A percentile compares a stretch with the other conserved stretches of the same genome.
Evolutionary conservation across 768 basidiomycete genomes (phyloP).

Genomic region (Gloeophyllum trabeum): DNA sequence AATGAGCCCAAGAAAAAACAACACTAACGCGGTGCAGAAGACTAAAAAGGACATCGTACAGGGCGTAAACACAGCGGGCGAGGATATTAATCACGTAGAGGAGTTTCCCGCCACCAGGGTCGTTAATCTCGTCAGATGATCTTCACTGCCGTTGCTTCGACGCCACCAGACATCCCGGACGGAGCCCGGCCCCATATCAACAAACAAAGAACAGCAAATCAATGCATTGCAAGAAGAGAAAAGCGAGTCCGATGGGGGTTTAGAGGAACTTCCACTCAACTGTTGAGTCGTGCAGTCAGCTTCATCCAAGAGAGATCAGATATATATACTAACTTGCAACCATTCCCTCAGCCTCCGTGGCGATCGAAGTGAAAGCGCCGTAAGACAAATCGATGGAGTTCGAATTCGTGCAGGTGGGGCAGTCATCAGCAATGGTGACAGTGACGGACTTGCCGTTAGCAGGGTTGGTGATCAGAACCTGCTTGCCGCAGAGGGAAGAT

Average conservation of each 20-base stretch:
- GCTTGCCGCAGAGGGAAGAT: constrained; percentile 55
- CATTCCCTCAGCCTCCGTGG: constrained; percentile 33
- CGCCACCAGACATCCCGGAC: constrained; percentile 7
- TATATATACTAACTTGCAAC: constrained; percentile 23
- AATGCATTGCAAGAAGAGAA: constrained; percentile 7
- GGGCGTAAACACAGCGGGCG: neutral
- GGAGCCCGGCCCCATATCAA: constrained; percentile 8
- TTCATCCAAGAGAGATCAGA: neutral
- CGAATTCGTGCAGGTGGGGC: constrained; percentile 60
- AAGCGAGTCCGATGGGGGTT: neutral
- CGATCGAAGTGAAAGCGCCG: constrained; percentile 55
- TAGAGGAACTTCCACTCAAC: constrained; percentile 8
- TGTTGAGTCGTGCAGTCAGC: neutral
- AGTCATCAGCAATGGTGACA: constrained; percentile 67
- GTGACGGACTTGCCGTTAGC: constrained; percentile 43
- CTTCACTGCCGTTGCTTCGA: constrained; percentile 9
- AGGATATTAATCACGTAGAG: constrained; percentile 3
- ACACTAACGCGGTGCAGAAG: constrained; percentile 6
- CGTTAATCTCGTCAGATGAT: constrained; percentile 24
- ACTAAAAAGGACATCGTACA: constrained; percentile 3
- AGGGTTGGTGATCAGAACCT: constrained; percentile 53
- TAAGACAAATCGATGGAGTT: constrained; percentile 70
- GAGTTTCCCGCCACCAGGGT: constrained; percentile 31
- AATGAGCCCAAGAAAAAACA: constrained; percentile 2
- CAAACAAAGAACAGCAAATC: constrained; percentile 5